Evolutionary conservation across 495 filamentous ascomycete species (phyloP).

Genomic region (Oidiodendron maius): DNA sequence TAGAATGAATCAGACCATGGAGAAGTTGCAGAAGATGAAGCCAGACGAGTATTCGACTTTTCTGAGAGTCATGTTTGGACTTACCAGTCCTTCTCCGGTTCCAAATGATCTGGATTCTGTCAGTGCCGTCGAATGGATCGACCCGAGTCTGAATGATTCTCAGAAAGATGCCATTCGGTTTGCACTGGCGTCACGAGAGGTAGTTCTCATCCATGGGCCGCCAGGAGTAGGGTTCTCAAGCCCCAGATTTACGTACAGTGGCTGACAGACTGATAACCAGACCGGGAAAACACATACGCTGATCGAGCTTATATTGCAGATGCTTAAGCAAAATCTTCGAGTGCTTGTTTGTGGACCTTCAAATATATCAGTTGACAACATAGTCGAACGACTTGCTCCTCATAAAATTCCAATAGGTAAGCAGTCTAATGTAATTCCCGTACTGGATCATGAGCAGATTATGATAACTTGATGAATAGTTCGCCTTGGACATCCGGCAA

Average conservation of each 20-base stretch:
- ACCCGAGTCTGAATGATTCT: slow-evolving; percentile 75
- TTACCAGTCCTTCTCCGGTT: slow-evolving; percentile 52
- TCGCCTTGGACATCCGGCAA: slow-evolving; percentile 87
- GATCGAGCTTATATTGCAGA: slow-evolving; percentile 87
- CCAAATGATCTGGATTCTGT: slow-evolving; percentile 32
- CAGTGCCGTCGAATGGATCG: slow-evolving; percentile 61
- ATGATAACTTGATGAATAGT: slow-evolving; percentile 28
- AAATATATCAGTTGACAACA: slow-evolving; percentile 97
- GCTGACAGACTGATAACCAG: slow-evolving; percentile 20
- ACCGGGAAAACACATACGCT: slow-evolving; percentile 98
- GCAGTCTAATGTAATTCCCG: background rate
- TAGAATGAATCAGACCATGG: slow-evolving; percentile 87
- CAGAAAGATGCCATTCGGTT: slow-evolving; percentile 91
- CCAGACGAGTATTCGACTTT: slow-evolving; percentile 67
- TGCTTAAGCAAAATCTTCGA: slow-evolving; percentile 62
- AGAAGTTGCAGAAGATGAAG: slow-evolving; percentile 63
- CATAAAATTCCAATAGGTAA: slow-evolving; percentile 66
- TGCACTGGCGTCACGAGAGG: slow-evolving; percentile 72
- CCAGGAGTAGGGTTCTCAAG: slow-evolving; percentile 56
- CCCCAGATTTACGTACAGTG: background rate
- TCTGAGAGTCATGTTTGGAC: slow-evolving; percentile 79
- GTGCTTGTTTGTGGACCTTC: slow-evolving; percentile 91
- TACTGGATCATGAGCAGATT: background rate
- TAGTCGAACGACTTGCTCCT: slow-evolving; percentile 85
- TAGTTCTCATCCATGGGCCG: slow-evolving; percentile 92